Evolutionary conservation across 73 alveolate genomes (phyloP).

Genomic region (Stentor roeselii): DNA sequence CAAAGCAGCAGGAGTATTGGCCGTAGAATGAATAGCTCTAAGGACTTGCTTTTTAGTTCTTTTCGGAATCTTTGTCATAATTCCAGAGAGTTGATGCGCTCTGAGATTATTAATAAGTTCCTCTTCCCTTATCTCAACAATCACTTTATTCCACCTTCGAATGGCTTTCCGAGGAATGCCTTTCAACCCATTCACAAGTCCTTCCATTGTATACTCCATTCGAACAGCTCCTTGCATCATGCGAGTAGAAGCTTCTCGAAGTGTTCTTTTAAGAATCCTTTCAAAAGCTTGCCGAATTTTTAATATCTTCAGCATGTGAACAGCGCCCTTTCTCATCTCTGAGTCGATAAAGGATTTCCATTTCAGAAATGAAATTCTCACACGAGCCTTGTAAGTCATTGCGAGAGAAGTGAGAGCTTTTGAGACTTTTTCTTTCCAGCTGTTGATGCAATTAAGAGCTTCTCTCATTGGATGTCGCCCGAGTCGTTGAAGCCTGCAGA

Average conservation of each 20-base stretch:
- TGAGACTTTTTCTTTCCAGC: not conserved
- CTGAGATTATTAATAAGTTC: not conserved
- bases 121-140: not conserved
- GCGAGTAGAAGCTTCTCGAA: not conserved
- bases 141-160: not conserved
- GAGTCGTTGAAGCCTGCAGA: too few relatives aligned
- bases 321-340: not conserved
- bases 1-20: not conserved
- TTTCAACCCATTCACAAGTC: not conserved
- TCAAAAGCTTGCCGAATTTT: too few relatives aligned
- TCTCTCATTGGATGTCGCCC: not conserved
- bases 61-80: not conserved
- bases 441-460: too few relatives aligned
- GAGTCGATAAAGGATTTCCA: not conserved
- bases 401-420: not conserved
- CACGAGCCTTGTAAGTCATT: not conserved
- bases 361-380: not conserved
- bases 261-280: not conserved
- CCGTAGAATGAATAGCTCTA: not conserved
- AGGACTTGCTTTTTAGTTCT: not conserved
- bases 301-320: too few relatives aligned
- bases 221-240: not conserved
- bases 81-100: not conserved
- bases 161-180: not conserved
- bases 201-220: not conserved